Evolutionary conservation across 441 rosid species (phyloP), one percentile per base, ranked within the genome.

Genomic region (Aquilaria agallochum): DNA sequence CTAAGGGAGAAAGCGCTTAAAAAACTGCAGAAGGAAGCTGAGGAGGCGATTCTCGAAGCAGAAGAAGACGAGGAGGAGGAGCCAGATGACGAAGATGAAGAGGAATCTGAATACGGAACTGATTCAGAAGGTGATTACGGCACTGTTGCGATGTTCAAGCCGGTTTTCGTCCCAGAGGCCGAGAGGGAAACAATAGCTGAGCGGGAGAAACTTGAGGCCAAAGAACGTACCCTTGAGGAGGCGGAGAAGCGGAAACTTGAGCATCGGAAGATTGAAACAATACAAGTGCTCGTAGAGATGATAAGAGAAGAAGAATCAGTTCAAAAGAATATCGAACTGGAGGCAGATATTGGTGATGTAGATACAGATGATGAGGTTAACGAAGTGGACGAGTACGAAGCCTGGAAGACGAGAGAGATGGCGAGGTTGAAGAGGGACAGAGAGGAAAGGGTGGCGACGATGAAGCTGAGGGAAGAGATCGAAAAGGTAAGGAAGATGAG

Each of bases 401-500:
- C 90, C 8, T 90, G 98, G 98, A 88, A 93, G 80, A 85, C 70
- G 31, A 78, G 97, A 77, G 98, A 88, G 82, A 85, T 90, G 9
- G 83, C 80, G n/a, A 85, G 94, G 79, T 88, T 86, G 61, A 88
- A 93, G 87, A 82, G 82, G 67, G 98, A 86, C 56, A 71, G 95
- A 56, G 96, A 93, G 58, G 86, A 74, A 20, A 77, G 77, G 55
- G 98, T 90, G 53, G 87, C 88, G 53, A 82, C 88, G 81, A 32
- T 82, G 68, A 88, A 84, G 85, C 92, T 78, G 67, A 92, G 74
- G 80, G 97, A 88, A 76, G 98, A 93, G 73, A 69, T 86, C 53
- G 98, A 93, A 81, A 90, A 68, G 83, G 76, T 90, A 64, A 85
- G 97, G 68, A 93, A 86, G 65, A 93, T 93, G 97, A 93, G 96